These are phyloP conservation scores for Cryptosporidium xiaoi DNA, from an alignment of 169 alveolate genomes.

Conservation along the genomic window DNA sequence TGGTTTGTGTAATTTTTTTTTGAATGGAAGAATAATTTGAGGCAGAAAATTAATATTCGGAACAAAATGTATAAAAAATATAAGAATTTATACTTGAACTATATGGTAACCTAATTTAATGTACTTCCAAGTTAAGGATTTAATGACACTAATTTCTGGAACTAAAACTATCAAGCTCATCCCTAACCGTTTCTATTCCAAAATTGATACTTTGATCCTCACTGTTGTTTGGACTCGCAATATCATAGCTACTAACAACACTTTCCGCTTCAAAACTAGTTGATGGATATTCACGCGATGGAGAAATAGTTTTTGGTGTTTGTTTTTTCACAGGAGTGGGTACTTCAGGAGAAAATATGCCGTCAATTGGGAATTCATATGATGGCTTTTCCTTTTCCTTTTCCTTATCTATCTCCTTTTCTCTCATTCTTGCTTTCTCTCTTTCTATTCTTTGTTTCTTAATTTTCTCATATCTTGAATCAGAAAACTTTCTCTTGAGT, in stretches of 20 bases:
- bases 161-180: constrained; percentile 4
- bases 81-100: background rate
- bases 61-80: background rate
- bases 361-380: constrained; percentile 35
- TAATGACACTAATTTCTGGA: background rate
- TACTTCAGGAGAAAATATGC: constrained; percentile 7
- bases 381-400: too few relatives aligned
- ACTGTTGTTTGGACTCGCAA: background rate
- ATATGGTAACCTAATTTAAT: background rate
- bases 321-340: constrained; percentile 1
- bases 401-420: background rate
- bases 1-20: background rate
- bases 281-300: too few relatives aligned
- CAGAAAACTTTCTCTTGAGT: constrained; percentile 5
- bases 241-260: background rate
- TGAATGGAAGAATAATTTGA: background rate
- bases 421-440: background rate
- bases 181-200: constrained; percentile 25
- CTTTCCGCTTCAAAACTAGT: too few relatives aligned
- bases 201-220: background rate
- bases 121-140: background rate
- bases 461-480: constrained; percentile 14
- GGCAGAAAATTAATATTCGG: background rate
- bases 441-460: constrained; percentile 11
- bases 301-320: background rate